These are phyloP conservation scores for Arxiozyma telluris DNA, from an alignment of 1,139 yeast genomes.

Conservation along the genomic window DNA sequence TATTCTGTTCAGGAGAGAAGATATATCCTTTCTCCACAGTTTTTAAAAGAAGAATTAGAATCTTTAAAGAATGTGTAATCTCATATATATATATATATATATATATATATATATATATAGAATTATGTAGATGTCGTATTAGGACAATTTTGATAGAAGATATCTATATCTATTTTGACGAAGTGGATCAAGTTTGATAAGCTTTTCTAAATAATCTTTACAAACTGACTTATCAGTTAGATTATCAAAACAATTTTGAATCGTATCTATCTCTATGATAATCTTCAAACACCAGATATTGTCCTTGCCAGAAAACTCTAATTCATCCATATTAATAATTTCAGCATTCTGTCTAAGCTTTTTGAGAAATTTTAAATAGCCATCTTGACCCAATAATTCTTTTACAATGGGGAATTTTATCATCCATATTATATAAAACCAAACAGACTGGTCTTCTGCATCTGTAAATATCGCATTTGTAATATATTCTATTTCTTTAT, in stretches of 20 bases:
- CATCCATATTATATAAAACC: conserved; percentile 86
- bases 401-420: conserved; percentile 42
- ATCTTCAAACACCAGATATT: conserved; percentile 65
- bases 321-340: conserved; percentile 54
- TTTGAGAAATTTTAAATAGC: conserved; percentile 32
- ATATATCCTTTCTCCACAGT: conserved; percentile 44
- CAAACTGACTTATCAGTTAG: conserved; percentile 18
- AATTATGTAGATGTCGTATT: not conserved
- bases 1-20: conserved; percentile 36
- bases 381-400: conserved; percentile 22
- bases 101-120: not conserved
- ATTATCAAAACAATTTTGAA: conserved; percentile 25
- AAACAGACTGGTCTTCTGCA: conserved; percentile 86
- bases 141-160: conserved; percentile 11
- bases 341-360: conserved; percentile 36
- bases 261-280: conserved; percentile 37
- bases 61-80: conserved; percentile 1
- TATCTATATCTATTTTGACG: conserved; percentile 53
- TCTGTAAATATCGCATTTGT: conserved; percentile 87
- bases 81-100: not conserved
- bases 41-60: conserved; percentile 31
- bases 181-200: conserved; percentile 59
- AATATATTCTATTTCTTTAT: conserved; percentile 55
- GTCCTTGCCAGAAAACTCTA: conserved; percentile 48
- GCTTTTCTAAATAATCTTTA: conserved; percentile 32